Evolutionary conservation across 2,329 filamentous ascomycete species (phyloP), one percentile per base, ranked within the genome.

Genomic region (Botryosphaeria agaves): DNA sequence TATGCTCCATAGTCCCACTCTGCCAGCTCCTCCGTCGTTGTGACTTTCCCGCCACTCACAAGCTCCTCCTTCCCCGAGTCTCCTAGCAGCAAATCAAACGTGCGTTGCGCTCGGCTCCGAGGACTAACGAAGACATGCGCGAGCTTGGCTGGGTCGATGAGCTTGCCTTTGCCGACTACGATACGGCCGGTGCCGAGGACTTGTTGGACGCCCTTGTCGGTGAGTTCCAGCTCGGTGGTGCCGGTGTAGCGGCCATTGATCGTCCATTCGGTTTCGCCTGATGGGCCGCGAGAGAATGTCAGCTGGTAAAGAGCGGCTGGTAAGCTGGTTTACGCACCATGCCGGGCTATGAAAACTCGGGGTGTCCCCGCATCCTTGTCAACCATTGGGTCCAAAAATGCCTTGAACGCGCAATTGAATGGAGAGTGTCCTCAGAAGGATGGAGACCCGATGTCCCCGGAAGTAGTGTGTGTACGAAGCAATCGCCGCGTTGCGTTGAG

Each of bases 1-100:
- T 75, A 76, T 35, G 62, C 52, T 27, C 71, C 70, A 47, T 75
- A 76, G 35, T 68, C 62, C 71, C 71, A 76, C 45, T 75, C 70
- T 2, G 61, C 52, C 26, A 75, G 52, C 2, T 52, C 48, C 33
- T 66, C 60, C 2, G 64, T 70, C 19, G 64, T 46, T 33, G 61
- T 49, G 16, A 70, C 51, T 24, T 56, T 53, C 29, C 75, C 79
- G 14, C 93, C 60, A 41, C 79, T 70, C n/a, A n/a, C n/a, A n/a
- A n/a, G n/a, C n/a, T n/a, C n/a, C n/a, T n/a, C n/a, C n/a, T n/a
- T n/a, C n/a, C n/a, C n/a, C n/a, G n/a, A n/a, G n/a, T n/a, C n/a
- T n/a, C n/a, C n/a, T n/a, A n/a, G n/a, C 1, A 63, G 47, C 26
- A 66, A 42, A 28, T 65, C 48, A 29, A 63, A 63, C 2, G 66